Evolutionary conservation across 164 flowering plant species (phyloP), one percentile per base, ranked within the genome.

Genomic region (Annona cherimola): DNA sequence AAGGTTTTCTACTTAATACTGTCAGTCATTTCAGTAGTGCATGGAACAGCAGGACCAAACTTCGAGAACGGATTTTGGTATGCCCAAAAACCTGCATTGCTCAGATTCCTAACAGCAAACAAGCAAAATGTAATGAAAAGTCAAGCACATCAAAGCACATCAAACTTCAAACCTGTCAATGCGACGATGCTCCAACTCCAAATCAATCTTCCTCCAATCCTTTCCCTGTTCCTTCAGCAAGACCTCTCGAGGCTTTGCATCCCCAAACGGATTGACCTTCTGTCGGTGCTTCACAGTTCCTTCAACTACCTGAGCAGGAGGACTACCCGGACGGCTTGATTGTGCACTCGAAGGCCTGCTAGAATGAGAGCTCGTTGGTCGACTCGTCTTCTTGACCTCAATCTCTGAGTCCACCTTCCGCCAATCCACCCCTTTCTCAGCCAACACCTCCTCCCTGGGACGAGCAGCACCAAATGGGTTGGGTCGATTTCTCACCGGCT

Each of bases 121-220:
- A 1, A 50, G 57, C 57, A 50, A 50, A 50, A 11, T 16, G 14
- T 50, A 16, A 50, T 50, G 57, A 5, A 50, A 50, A 16, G 57
- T 11, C 14, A 16, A 50, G 57, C 14, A 50, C 14, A 50, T 5
- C 14, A 50, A 59, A 3, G 20, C 5, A 71, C 4, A 68, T 5
- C 46, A 40, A 40, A 43, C 43, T n/a, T 67, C 72, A 55, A 63
- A 89, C 97, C 97, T 89, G 76, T 89, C 91, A 73, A 91, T 73
- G 16, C 87, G 69, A 6, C 92, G 88, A 71, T 83, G 94, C 84
- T 94, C 96, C 83, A 92, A 79, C 61, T 94, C 93, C 45, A 81
- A 67, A 74, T 94, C 98, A 66, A 90, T 87, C 87, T 94, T 94
- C 69, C 96, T 83, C 95, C 96, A 94, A 82, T 94, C 96, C 79